phyloP scores from a whole-genome alignment of 495 filamentous ascomycete species.

The Thermochaetoides thermophila region DNA sequence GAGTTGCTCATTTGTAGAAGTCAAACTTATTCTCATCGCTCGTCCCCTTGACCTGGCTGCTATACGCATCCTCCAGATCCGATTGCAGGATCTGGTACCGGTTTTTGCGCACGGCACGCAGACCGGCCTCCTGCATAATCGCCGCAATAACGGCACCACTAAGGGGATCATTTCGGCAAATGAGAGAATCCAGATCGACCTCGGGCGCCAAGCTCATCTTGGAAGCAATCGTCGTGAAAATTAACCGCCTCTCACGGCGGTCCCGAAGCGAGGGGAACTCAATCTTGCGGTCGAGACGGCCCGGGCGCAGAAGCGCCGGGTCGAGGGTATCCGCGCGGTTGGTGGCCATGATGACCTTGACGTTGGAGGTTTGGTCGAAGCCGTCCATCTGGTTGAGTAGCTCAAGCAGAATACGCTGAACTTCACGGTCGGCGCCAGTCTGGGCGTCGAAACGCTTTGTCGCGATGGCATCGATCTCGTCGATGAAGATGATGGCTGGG shows the following conservation, averaged over 20 bases:
- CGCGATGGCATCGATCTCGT: slow-evolving; percentile 97
- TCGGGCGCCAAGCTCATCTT: slow-evolving; percentile 96
- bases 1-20: slow-evolving; percentile 56
- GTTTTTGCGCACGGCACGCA: slow-evolving; percentile 93
- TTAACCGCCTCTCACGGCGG: slow-evolving; percentile 81
- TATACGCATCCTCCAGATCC: slow-evolving; percentile 91
- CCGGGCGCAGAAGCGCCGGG: slow-evolving; percentile 83
- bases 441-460: slow-evolving; percentile 98
- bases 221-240: slow-evolving; percentile 87
- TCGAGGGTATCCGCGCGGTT: slow-evolving; percentile 96
- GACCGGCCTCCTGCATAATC: slow-evolving; percentile 96
- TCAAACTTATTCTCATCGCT: slow-evolving; percentile 67
- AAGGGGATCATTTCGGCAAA: slow-evolving; percentile 89
- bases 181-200: slow-evolving; percentile 88
- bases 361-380: slow-evolving; percentile 95
- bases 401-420: slow-evolving; percentile 94
- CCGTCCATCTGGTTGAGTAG: slow-evolving; percentile 99
- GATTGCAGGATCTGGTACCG: slow-evolving; percentile 96
- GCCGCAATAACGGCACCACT: slow-evolving; percentile 94
- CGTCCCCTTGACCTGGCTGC: slow-evolving; percentile 82
- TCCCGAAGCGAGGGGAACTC: slow-evolving; percentile 90
- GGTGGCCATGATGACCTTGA: slow-evolving; percentile 99
- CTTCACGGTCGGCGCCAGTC: slow-evolving; percentile 92
- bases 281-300: slow-evolving; percentile 93
- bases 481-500: slow-evolving; percentile 97